These are phyloP conservation scores for Bipolaris victoriae DNA, from an alignment of 2,329 filamentous ascomycete genomes.

Conservation along the genomic window DNA sequence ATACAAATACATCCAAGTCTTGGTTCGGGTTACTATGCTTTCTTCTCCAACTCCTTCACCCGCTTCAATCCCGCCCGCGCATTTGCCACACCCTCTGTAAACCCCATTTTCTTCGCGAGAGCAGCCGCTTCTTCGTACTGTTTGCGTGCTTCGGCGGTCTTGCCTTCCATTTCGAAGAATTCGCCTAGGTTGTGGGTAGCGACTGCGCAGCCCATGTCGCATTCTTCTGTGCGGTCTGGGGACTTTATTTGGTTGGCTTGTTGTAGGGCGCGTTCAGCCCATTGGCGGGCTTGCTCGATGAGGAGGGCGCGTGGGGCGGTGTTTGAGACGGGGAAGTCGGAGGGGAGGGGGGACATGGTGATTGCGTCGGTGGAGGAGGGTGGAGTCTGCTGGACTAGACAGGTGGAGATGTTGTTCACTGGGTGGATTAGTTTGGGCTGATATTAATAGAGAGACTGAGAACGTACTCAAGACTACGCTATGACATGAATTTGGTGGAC, in stretches of 20 bases:
- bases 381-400: conserved; percentile 69
- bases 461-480: conserved; percentile 75
- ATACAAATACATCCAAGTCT: not conserved
- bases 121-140: conserved; percentile 72
- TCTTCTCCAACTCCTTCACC: conserved; percentile 34
- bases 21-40: not conserved
- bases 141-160: conserved; percentile 67
- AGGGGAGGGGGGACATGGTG: conserved; percentile 42
- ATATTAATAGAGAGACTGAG: not conserved
- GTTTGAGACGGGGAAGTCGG: conserved; percentile 45
- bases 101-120: conserved; percentile 59
- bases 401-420: conserved; percentile 82
- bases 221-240: conserved; percentile 74
- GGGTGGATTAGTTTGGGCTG: conserved; percentile 12
- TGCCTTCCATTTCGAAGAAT: conserved; percentile 76
- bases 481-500: conserved; percentile 71
- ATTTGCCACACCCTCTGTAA: conserved; percentile 53
- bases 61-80: conserved; percentile 51
- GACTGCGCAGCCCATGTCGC: conserved; percentile 81
- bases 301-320: conserved; percentile 64
- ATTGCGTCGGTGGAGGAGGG: conserved; percentile 34
- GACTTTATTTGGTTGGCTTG: conserved; percentile 70
- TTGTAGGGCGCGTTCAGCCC: conserved; percentile 77
- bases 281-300: conserved; percentile 73
- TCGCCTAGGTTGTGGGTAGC: conserved; percentile 88